Base-by-base conservation (phyloP, 176 grass and related monocot genomes). In the Hordeum marinum region DNA sequence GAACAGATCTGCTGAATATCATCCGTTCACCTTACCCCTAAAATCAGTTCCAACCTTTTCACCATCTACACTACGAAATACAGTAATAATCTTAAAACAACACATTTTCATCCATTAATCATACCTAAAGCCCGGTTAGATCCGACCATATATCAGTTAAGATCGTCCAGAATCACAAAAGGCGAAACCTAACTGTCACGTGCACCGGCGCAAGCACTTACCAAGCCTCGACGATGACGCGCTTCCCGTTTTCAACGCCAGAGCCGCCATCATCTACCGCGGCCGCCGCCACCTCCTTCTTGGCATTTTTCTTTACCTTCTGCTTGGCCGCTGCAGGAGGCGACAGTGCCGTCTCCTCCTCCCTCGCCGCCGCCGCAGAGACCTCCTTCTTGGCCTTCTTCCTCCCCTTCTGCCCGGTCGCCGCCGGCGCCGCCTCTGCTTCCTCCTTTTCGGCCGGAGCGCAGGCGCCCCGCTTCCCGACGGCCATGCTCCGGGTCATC, bases 381-480 rank as follows among this genome's bases (percentile, higher is more conserved):
- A 18, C 43, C 72, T 75, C 72, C 26, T 75, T 75, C 45, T 75
- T 75, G 26, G 72, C 72, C 72, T 54, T 75, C 72, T 75, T 75
- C 45, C 17, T 75, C 26, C 43, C 72, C 72, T 52, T 75, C 9
- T 6, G 45, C 8, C 17, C 45, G 26, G 72, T 17, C 15, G 25
- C 42, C 23, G 13, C 23, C 23, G 39, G 12, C 70, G 17, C 70
- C 24, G 72, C 72, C 72, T 52, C 45, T 20, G 72, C 43, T 15
- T 52, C 71, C 72, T 75, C 45, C 72, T 75, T 75, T 27, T 75
- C 32, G 17, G 72, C 26, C 15, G 25, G 72, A 31, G 26, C 72
- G 15, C 11, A 45, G 25, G 45, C 45, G 26, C 43, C 45, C 45
- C 29, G 26, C 72, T 75, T 75, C 15, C 72, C 45, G 17, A 45